Evolutionary conservation across 2,329 filamentous ascomycete species (phyloP), one percentile per base, ranked within the genome.

Genomic region (Fusarium sp.): DNA sequence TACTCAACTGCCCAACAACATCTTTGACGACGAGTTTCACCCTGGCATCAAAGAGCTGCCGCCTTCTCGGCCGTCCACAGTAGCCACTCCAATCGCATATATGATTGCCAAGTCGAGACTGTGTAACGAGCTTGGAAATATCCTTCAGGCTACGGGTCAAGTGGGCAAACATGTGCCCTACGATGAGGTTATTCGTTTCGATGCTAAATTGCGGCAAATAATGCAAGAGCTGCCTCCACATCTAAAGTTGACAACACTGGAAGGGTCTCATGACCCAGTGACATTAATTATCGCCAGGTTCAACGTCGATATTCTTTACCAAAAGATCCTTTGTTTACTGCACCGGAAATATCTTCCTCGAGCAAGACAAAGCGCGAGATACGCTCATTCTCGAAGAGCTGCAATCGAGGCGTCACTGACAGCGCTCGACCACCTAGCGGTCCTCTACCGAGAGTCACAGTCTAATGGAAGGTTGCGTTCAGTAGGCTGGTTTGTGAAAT

Each of bases 371-470:
- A 96, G 95, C 73, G 84, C 92, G 12, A 88, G 94, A 11, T 98
- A 97, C 76, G 88, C 90, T 11, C 93, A 96, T 76, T 97, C 94
- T 5, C 88, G 95, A 30, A 90, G 91, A 43, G 91, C 90, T 24
- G 96, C 94, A 69, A 91, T 98, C 43, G 94, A 97, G 75, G 92
- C 94, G 2, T 93, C 94, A 0, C 86, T 98, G 84, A 90, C 92
- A 70, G 90, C 97, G 49, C 84, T 99, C 43, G 85, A 87, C 25
- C 93, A 95, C 72, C 90, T 98, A 76, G 86, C 88, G 34, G 92
- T 91, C 18, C 84, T 98, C 16, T 87, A 95, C 76, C 83, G 87
- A 29, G 94, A 97, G 78, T 91, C 91, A 5, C 88, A 92, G 71
- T 87, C 89, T 2, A 88, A 87, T 46, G 93, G 93, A 24, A 87